Evolutionary conservation across 2,329 filamentous ascomycete genomes (phyloP).

Genomic region (Teratosphaeria destructans): DNA sequence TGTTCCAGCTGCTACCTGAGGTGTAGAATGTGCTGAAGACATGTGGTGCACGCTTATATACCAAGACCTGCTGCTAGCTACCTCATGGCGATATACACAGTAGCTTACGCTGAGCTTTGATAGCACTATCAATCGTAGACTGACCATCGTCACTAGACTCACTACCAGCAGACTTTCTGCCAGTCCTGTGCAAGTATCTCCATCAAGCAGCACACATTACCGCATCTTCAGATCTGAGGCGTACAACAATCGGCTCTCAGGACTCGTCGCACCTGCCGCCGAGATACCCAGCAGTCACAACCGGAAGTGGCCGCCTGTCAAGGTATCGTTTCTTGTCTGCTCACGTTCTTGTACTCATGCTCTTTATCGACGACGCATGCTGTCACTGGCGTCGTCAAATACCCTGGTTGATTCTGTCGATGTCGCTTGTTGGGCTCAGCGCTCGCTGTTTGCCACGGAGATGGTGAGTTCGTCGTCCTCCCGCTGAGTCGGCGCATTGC

Average conservation of each 20-base stretch:
- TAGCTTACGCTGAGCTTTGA: not conserved
- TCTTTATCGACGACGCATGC: not conserved
- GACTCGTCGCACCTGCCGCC: not conserved
- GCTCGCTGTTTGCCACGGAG: constrained; percentile 19
- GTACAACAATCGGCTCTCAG: not conserved
- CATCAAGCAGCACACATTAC: constrained; percentile 15
- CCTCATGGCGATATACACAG: not conserved
- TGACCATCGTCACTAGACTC: not conserved
- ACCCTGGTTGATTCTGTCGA: not conserved
- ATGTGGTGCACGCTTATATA: not conserved
- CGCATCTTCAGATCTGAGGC: not conserved
- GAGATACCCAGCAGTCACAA: not conserved
- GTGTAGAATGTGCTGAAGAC: not conserved
- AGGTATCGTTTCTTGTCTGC: not conserved
- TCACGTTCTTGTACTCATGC: not conserved
- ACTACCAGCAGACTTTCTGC: not conserved
- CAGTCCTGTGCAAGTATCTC: not conserved
- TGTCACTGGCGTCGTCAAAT: not conserved
- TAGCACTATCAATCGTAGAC: not conserved
- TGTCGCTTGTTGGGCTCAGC: not conserved
- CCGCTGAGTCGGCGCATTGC: constrained; percentile 8
- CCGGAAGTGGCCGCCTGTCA: not conserved
- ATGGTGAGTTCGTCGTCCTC: constrained; percentile 24
- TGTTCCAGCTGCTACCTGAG: no score
- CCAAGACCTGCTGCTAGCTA: not conserved